phyloP scores from a whole-genome alignment of 345 rosid genomes.

The Melastoma malabathricum region DNA sequence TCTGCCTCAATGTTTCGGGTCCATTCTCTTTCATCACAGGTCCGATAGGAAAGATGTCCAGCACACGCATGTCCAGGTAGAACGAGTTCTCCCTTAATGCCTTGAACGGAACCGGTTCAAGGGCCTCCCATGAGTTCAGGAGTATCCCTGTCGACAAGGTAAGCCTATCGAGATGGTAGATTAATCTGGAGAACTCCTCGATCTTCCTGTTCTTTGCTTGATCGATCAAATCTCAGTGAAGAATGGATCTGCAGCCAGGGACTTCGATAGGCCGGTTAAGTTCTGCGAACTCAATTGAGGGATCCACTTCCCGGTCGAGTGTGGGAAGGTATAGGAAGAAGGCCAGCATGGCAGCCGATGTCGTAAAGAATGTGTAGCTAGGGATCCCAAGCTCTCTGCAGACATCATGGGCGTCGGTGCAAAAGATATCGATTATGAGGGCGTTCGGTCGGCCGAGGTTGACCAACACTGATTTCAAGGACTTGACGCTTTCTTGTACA shows the following conservation, averaged over 20 bases:
- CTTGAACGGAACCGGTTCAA: slow-evolving; percentile 14
- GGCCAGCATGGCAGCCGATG: slow-evolving; percentile 13
- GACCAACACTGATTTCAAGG: slow-evolving; percentile 5
- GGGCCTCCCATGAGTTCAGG: slow-evolving; percentile 24
- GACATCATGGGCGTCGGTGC: slow-evolving; percentile 20
- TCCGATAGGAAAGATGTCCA: slow-evolving; percentile 17
- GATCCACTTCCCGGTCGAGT: slow-evolving; percentile 9
- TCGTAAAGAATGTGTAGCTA: slow-evolving; percentile 11
- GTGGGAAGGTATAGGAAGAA: slow-evolving; percentile 17
- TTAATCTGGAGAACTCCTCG: slow-evolving; percentile 8
- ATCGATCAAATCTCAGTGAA: slow-evolving; percentile 10
- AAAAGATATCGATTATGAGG: slow-evolving; percentile 19
- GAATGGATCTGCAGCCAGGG: slow-evolving; percentile 23
- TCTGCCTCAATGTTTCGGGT: neutral
- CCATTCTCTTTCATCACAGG: slow-evolving; percentile 11
- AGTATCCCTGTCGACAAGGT: slow-evolving; percentile 21
- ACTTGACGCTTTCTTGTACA: slow-evolving; percentile 17
- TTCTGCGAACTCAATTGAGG: slow-evolving; percentile 12
- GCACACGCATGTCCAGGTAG: slow-evolving; percentile 4
- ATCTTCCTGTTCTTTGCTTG: slow-evolving; percentile 11
- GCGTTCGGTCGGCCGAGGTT: slow-evolving; percentile 12
- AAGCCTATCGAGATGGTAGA: slow-evolving; percentile 7
- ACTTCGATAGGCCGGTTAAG: slow-evolving; percentile 12
- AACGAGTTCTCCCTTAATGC: slow-evolving; percentile 14
- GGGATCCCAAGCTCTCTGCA: slow-evolving; percentile 20